A percentile compares a stretch with the other conserved stretches of the same genome.
phyloP scores from a whole-genome alignment of 1,284 basidiomycete species.

The Boletellus dicymbophilus region DNA sequence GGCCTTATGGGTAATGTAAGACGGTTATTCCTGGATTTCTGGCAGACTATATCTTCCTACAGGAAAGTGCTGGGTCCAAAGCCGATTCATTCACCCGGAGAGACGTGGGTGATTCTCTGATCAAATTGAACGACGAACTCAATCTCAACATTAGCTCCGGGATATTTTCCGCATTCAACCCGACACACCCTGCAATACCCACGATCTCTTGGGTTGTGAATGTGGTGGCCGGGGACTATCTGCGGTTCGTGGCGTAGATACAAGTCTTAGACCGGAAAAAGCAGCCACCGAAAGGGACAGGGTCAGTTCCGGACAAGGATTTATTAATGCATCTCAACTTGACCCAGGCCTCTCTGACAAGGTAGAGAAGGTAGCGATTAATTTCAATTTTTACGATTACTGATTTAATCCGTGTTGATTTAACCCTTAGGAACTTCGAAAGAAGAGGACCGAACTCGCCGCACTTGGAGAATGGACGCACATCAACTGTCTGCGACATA shows the following conservation, averaged over 20 bases:
- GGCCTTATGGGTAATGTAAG: slow-evolving; percentile 68
- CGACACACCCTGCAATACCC: slow-evolving; percentile 87
- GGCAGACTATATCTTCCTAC: slow-evolving; percentile 14
- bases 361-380: slow-evolving; percentile 52
- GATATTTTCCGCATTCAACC: slow-evolving; percentile 91
- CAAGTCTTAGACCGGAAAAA: slow-evolving; percentile 7
- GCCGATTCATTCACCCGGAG: slow-evolving; percentile 87
- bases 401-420: slow-evolving; percentile 1
- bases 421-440: slow-evolving; percentile 58
- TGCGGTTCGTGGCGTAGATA: slow-evolving; percentile 19
- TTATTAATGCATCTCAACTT: slow-evolving; percentile 76
- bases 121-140: slow-evolving; percentile 2
- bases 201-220: slow-evolving; percentile 80
- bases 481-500: slow-evolving; percentile 64
- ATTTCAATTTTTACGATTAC: slow-evolving; percentile 1
- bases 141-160: slow-evolving; percentile 55
- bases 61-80: slow-evolving; percentile 58
- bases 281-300: slow-evolving; percentile 27
- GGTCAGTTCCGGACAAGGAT: slow-evolving; percentile 47
- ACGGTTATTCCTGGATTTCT: background rate
- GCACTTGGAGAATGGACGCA: slow-evolving; percentile 90
- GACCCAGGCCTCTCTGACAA: slow-evolving; percentile 47
- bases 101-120: slow-evolving; percentile 57
- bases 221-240: slow-evolving; percentile 46
- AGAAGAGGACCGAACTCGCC: slow-evolving; percentile 78